Conservation (phyloP, 2,329 filamentous ascomycete species). For the Venturia asperata region DNA sequence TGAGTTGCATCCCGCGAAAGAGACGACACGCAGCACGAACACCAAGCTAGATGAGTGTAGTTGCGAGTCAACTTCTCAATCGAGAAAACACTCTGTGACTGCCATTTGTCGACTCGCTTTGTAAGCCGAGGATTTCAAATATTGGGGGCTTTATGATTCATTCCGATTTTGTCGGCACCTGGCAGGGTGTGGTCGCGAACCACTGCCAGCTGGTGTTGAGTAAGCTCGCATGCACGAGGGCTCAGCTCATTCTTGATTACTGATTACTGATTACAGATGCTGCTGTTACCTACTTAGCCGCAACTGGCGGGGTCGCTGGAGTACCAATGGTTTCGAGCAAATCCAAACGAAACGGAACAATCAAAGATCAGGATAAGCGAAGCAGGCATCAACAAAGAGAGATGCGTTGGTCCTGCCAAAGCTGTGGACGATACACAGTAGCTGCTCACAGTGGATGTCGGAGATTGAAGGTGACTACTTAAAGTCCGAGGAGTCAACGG, state of each 20-base stretch:
- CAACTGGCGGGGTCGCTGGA: conserved; percentile 1
- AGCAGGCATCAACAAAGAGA: background rate
- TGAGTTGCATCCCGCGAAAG: background rate
- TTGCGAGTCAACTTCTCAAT: background rate
- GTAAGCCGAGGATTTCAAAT: background rate
- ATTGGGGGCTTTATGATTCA: background rate
- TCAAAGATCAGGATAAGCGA: background rate
- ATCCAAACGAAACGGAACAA: background rate
- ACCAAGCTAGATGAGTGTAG: background rate
- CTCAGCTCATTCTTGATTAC: background rate
- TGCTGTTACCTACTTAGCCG: background rate
- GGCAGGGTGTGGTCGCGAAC: too few relatives aligned
- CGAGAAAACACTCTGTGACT: background rate
- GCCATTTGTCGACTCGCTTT: background rate
- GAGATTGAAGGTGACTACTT: background rate
- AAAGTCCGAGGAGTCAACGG: background rate
- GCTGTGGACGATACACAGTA: too few relatives aligned
- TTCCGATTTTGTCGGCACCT: background rate
- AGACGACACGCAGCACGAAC: background rate
- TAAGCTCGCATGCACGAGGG: background rate
- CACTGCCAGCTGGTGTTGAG: background rate
- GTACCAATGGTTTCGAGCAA: background rate
- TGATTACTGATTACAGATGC: background rate
- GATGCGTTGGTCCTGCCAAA: background rate
- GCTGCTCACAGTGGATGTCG: too few relatives aligned